Base-by-base conservation (phyloP, 176 grass and related monocot genomes). In the Hsuehochloa calcarea region DNA sequence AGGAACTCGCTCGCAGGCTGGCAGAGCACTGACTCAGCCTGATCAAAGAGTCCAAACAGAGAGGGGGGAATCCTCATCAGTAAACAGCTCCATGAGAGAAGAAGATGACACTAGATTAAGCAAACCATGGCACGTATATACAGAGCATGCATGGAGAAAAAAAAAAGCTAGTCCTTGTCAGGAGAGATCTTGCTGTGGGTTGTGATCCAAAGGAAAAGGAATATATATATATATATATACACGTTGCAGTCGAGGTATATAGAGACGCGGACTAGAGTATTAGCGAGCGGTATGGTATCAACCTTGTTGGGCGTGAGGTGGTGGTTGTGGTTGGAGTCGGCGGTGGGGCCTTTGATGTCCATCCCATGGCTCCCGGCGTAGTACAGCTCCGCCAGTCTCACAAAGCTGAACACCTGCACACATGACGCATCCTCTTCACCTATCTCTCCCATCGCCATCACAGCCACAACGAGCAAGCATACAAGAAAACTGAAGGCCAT, bases 331-430 rank as follows among this genome's bases (percentile, higher is more conserved):
- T 56, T 79, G 71, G 81, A 49, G 79, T 16, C 59, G 68, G 81
- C 78, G 31, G 54, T 61, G 86, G 94, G 94, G 13, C 91, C 94
- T 87, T 54, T 66, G 70, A 96, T 96, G 94, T 96, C 94, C 94
- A 96, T 96, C 63, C 94, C 94, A 67, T 96, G 94, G 91, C 94
- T 96, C 19, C 94, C 94, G 45, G 94, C 94, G 79, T 96, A 96
- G 88, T 93, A 96, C 52, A 96, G 77, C 74, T 96, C 91, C 38
- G 41, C 43, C n/a, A 96, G 72, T 41, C 84, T 20, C 76, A 96
- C 94, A 59, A 96, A 96, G 45, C 54, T 72, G 15, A 89, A 89
- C 72, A 96, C 91, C 94, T 96, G 63, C 65, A 63, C 15, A 7
- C 27, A 65, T 17, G 61, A 31, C 1, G 10, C 4, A 60, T 60